Base-by-base conservation (phyloP, 345 rosid species). In the Acer saccharum region DNA sequence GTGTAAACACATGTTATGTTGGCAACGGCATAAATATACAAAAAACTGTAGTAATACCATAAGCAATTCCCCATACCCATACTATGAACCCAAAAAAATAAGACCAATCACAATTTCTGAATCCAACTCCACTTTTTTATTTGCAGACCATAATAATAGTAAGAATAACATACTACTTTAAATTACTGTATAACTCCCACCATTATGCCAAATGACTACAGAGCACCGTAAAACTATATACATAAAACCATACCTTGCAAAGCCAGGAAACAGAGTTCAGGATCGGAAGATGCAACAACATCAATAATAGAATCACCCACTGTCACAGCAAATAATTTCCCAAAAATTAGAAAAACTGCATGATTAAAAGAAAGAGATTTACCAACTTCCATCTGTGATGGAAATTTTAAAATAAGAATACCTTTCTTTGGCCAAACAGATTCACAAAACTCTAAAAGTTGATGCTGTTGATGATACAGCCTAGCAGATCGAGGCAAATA, bases 351-450 rank as follows among this genome's bases (percentile, higher is more conserved):
- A n/a, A 7, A 3, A 12, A 17, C 58, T 16, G 46, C 29, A 71
- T 60, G 55, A 72, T 72, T 35, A 60, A 72, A 81, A 79, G 66
- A 65, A 63, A 78, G 43, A 54, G 43, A 54, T 57, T 25, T 50
- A 71, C 32, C 70, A 50, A 4, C 18, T 48, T 52, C 35, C 10
- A 72, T 39, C 21, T 46, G 21, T 39, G 44, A 21, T 23, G 62
- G 52, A 8, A 41, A 63, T 46, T 6, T 63, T 44, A 62, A 75
- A 71, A 82, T 77, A 39, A 65, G 57, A 76, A 32, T 88, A 95
- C 97, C 93, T 68, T 80, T 86, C 79, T 80, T 82, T 68, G 88
- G 91, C 98, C 96, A 95, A 78, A 95, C 80, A 73, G 79, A 79
- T 62, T 88, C 83, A 78, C 94, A 93, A 14, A 89, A 81, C 76